Percentiles rank a stretch among this genome's conserved stretches.
Conservation (phyloP, 164 flowering plant species). For the Vitis labrusca region DNA sequence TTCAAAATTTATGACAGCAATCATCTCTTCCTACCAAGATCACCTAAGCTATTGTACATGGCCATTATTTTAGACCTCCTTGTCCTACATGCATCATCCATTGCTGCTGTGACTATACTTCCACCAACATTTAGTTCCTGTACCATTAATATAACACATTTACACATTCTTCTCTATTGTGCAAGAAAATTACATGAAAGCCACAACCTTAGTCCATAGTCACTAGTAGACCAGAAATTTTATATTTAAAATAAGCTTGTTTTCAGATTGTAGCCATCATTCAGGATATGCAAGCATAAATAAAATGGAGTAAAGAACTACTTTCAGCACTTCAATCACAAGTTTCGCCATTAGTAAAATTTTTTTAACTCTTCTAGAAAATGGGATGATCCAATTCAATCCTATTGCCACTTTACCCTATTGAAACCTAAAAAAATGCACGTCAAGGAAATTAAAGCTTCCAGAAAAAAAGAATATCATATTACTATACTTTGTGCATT, state of each 20-base stretch:
- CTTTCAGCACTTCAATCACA: too few relatives aligned
- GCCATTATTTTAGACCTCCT: conserved; percentile 62
- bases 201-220: neutral
- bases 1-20: neutral
- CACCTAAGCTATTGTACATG: conserved; percentile 76
- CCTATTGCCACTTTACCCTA: too few relatives aligned
- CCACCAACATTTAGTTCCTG: conserved; percentile 92
- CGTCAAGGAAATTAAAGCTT: too few relatives aligned
- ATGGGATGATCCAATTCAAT: too few relatives aligned
- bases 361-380: too few relatives aligned
- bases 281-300: neutral
- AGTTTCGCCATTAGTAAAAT: too few relatives aligned
- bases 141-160: conserved; percentile 16
- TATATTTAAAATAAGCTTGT: neutral
- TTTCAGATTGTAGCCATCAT: neutral
- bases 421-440: too few relatives aligned
- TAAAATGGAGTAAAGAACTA: neutral
- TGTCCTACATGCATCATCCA: conserved; percentile 89
- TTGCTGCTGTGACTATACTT: conserved; percentile 68
- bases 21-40: conserved; percentile 62
- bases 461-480: too few relatives aligned
- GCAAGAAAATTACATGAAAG: neutral
- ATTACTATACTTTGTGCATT: too few relatives aligned
- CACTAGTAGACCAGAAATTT: neutral
- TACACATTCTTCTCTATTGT: neutral